Conservation (phyloP, 1,139 yeast genomes). For the Taiozyma sp. region DNA sequence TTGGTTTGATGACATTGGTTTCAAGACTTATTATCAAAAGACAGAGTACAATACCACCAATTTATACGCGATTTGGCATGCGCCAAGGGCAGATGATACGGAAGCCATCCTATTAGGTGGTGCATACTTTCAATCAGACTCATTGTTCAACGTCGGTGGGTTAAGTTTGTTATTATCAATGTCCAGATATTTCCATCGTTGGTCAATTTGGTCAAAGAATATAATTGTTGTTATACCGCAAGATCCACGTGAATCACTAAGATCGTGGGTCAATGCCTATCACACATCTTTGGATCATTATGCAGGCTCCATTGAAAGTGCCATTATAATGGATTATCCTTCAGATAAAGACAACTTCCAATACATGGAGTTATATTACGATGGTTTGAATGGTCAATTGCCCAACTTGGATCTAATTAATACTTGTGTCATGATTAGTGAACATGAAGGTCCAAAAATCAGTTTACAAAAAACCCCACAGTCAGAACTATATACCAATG, state of each 20-base stretch:
- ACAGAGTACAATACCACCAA: constrained; percentile 43
- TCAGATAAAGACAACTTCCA: constrained; percentile 63
- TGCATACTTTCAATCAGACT: constrained; percentile 72
- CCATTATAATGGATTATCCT: constrained; percentile 78
- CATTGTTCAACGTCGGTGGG: constrained; percentile 69
- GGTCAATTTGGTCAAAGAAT: constrained; percentile 96
- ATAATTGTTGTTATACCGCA: constrained; percentile 81
- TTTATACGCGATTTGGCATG: constrained; percentile 80
- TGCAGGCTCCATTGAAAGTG: constrained; percentile 96
- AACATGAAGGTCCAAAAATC: constrained; percentile 68
- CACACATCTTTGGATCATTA: constrained; percentile 81
- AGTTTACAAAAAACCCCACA: constrained; percentile 57
- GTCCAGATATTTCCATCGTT: constrained; percentile 71
- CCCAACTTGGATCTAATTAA: constrained; percentile 91
- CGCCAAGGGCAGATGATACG: constrained; percentile 94
- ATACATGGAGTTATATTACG: constrained; percentile 69
- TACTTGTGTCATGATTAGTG: constrained; percentile 64
- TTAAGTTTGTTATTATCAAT: constrained; percentile 66
- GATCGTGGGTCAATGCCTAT: constrained; percentile 93
- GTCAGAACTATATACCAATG: constrained; percentile 39
- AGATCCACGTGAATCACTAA: constrained; percentile 60
- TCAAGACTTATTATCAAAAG: constrained; percentile 51
- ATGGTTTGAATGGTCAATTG: constrained; percentile 90
- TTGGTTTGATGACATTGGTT: constrained; percentile 73
- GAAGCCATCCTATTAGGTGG: constrained; percentile 91